Evolutionary conservation across 1,284 basidiomycete genomes (phyloP).

Genomic region (Pyrrhoderma noxium): DNA sequence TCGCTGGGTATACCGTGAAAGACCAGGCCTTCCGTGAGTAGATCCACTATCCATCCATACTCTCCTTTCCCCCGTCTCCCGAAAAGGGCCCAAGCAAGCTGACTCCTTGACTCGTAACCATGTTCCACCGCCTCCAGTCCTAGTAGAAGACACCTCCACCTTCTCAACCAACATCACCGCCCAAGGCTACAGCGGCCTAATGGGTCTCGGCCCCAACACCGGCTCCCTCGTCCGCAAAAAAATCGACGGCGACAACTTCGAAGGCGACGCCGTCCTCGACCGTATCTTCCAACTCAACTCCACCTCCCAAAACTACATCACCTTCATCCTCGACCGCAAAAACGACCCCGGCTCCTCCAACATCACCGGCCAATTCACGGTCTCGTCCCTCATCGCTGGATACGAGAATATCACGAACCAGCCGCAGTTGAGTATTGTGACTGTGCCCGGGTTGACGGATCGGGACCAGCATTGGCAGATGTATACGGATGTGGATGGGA

Average conservation of each 20-base stretch:
- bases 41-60: background rate
- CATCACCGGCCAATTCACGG: constrained; percentile 48
- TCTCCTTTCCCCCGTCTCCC: background rate
- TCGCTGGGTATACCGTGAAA: constrained; percentile 50
- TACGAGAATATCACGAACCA: constrained; percentile 55
- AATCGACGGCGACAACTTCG: constrained; percentile 31
- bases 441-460: constrained; percentile 45
- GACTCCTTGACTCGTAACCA: no score
- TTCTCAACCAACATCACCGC: constrained; percentile 55
- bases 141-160: constrained; percentile 54
- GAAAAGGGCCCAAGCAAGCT: no score
- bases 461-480: constrained; percentile 75
- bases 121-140: constrained; percentile 36
- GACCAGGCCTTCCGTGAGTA: constrained; percentile 66
- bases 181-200: constrained; percentile 61
- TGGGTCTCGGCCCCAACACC: constrained; percentile 68
- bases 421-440: constrained; percentile 61
- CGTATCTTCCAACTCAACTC: constrained; percentile 53
- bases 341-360: constrained; percentile 36
- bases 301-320: constrained; percentile 54
- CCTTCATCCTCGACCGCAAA: constrained; percentile 57
- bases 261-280: constrained; percentile 50
- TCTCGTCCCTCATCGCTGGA: constrained; percentile 46
- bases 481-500: constrained; percentile 52
- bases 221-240: constrained; percentile 59